These are phyloP conservation scores for Emydomyces testavorans DNA, from an alignment of 2,329 filamentous ascomycete species.

Conservation along the genomic window DNA sequence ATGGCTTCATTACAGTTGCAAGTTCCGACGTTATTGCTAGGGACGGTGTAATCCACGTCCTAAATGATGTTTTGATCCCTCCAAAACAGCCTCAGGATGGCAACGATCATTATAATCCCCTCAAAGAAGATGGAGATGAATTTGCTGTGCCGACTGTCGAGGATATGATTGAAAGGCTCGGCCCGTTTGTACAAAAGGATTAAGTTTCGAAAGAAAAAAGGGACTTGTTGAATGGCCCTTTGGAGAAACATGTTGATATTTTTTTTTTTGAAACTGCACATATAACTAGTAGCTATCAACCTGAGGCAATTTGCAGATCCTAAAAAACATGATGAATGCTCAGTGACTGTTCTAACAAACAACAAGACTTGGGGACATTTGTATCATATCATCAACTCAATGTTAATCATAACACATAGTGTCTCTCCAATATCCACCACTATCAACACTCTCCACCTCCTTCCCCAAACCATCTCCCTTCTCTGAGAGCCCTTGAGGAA, in stretches of 20 bases:
- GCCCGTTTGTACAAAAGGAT: background rate
- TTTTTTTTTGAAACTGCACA: too few relatives aligned
- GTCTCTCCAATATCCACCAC: conserved; percentile 23
- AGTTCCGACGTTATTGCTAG: conserved; percentile 59
- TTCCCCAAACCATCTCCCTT: conserved; percentile 38
- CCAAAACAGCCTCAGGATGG: conserved; percentile 42
- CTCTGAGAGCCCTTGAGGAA: conserved; percentile 67
- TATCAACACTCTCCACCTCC: conserved; percentile 28
- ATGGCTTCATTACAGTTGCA: conserved; percentile 55
- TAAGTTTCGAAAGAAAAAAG: background rate
- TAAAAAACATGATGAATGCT: too few relatives aligned
- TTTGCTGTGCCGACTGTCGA: conserved; percentile 2
- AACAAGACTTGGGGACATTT: background rate
- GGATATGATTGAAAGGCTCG: conserved; percentile 6
- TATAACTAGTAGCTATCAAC: too few relatives aligned
- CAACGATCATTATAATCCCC: background rate
- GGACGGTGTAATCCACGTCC: conserved; percentile 74
- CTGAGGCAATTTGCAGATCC: too few relatives aligned
- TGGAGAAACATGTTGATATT: too few relatives aligned
- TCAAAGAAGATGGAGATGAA: background rate
- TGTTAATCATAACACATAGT: too few relatives aligned
- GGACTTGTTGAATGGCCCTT: too few relatives aligned
- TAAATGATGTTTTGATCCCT: conserved; percentile 63
- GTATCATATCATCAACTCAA: conserved; percentile 20
- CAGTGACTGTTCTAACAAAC: too few relatives aligned